Base-by-base conservation (phyloP, 495 filamentous ascomycete species). In the Penicillium dipodomyicola region DNA sequence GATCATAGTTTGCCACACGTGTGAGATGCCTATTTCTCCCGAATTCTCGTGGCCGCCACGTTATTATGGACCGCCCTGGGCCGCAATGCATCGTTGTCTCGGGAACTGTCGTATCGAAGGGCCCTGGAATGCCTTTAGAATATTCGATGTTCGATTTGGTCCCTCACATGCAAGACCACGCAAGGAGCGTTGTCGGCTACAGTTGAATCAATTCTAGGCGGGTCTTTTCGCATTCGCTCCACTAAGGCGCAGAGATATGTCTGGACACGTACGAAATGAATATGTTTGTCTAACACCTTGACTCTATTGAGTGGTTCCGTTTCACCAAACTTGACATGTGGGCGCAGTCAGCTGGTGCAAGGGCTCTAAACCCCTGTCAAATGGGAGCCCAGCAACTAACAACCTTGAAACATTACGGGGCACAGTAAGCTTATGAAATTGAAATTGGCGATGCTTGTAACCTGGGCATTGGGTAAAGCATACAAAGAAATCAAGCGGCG, bases 31-130 rank as follows among this genome's bases (percentile, higher is more conserved):
- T 57, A 30, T 42, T 60, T 53, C n/a, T 15, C 61, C 63, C 64
- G 57, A 63, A 42, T 51, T 68, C 71, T 74, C 71, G 71, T 76
- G 71, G 71, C 68, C 62, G 71, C 73, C 73, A 76, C 71, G 72
- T 76, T 76, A 61, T 64, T 66, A 33, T 33, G 30, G 55, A 57
- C 50, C 57, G 56, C 51, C 62, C 48, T 54, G 5, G n/a, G 42
- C 17, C 27, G n/a, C 17, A 48, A 52, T 19, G 27, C 29, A 19
- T 14, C n/a, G n/a, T 46, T 61, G 39, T 49, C 23, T 50, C 30
- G 35, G 37, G 9, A 40, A 29, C 44, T n/a, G 48, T 59, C 29
- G 50, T 45, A 60, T 48, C 52, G 20, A 62, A 60, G 35, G 46
- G 55, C 50, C 30, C 48, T 66, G 46, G 60, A 68, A 63, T 50